Conservation (phyloP, 768 basidiomycete genomes). For the Tricholoma saponaceum region DNA sequence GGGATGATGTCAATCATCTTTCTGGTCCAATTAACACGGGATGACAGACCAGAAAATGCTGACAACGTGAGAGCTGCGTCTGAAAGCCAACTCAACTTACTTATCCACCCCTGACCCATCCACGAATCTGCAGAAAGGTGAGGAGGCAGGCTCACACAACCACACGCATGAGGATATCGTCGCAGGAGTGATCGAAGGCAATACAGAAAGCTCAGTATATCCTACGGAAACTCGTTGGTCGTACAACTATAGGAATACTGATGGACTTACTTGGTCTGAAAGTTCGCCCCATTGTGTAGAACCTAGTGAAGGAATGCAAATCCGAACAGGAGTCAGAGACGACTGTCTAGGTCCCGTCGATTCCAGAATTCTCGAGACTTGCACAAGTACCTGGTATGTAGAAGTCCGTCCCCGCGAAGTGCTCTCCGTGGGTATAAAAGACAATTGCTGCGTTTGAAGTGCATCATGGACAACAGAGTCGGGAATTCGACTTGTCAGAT, state of each 20-base stretch:
- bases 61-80: conserved; percentile 72
- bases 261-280: conserved; percentile 42
- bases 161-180: conserved; percentile 55
- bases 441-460: conserved; percentile 32
- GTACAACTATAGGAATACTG: background rate
- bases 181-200: conserved; percentile 59
- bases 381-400: conserved; percentile 19
- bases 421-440: conserved; percentile 12
- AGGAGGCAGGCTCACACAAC: conserved; percentile 63
- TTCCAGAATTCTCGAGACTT: conserved; percentile 27
- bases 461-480: conserved; percentile 43
- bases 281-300: conserved; percentile 70
- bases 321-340: conserved; percentile 37
- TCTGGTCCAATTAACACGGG: background rate
- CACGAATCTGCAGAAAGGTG: conserved; percentile 54
- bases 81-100: conserved; percentile 74
- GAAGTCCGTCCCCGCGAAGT: conserved; percentile 6
- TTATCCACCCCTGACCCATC: conserved; percentile 67
- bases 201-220: conserved; percentile 70
- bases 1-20: background rate
- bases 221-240: conserved; percentile 33
- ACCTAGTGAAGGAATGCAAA: conserved; percentile 62
- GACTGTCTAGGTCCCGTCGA: conserved; percentile 14
- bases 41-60: conserved; percentile 67
- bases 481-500: conserved; percentile 65